Base-by-base conservation (phyloP, 805 yeast genomes). In the Sugiyamaella chiloensis region DNA sequence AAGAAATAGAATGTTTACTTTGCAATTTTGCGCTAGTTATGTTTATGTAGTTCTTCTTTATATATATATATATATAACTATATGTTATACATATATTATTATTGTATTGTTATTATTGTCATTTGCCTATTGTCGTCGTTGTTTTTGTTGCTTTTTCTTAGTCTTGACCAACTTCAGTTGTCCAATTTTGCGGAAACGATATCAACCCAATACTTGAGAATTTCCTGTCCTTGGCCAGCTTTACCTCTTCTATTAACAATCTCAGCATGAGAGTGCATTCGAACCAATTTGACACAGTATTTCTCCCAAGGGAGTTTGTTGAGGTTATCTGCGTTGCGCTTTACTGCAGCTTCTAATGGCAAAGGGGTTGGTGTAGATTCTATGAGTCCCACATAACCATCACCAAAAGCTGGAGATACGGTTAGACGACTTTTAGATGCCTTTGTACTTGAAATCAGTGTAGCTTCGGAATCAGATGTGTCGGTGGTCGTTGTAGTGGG, bases 251-350 rank as follows among this genome's bases (percentile, higher is more conserved):
- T 73, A 14, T 91, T 87, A 14, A 88, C 85, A 45, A 91, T 86
- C 3, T 85, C 86, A 50, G 85, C 96, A 60, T 90, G 98, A 0
- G 97, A 81, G 63, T 89, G 88, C 59, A 84, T 70, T 14, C 83
- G 75, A 52, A 80, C 82, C 40, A 90, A 72, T 55, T 78, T 80
- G 1, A 84, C 82, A 0, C 93, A 85, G 36, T 86, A 75, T 60
- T 90, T 87, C 42, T 78, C 69, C 96, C 96, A 90, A 2, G 75
- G 72, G 20, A 91, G 62, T 17, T 64, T 57, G 63, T 87, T 85
- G 60, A 90, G 69, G 52, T 78, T 76, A 1, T 71, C 61, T 27
- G 78, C 61, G 12, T 56, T 55, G 34, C 47, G 49, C 3, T 51
- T 79, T 61, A 9, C 68, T 67, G 1, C 62, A 48, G 48, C 67